Evolutionary conservation across 495 filamentous ascomycete genomes (phyloP).

Genomic region (Penicillium salamii): DNA sequence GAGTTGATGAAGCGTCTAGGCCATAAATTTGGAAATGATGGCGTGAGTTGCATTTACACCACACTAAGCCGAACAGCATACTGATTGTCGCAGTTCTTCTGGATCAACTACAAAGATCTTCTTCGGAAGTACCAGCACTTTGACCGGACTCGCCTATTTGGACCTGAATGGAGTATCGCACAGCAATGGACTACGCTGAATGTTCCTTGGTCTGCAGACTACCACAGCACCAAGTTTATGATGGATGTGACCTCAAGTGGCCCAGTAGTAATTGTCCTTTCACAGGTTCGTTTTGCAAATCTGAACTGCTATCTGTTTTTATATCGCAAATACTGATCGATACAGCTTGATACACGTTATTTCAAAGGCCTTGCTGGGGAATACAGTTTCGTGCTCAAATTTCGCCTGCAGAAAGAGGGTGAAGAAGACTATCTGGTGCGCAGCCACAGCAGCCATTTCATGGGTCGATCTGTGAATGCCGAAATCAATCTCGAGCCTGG

Average conservation of each 20-base stretch:
- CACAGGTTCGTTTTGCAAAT: slow-evolving; percentile 46
- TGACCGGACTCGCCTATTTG: slow-evolving; percentile 86
- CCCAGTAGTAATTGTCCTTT: slow-evolving; percentile 75
- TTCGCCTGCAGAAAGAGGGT: slow-evolving; percentile 77
- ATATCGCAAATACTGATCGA: slow-evolving; percentile 11
- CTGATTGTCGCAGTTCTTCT: slow-evolving; percentile 50
- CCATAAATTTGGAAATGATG: slow-evolving; percentile 88
- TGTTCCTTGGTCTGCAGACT: slow-evolving; percentile 83
- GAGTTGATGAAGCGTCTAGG: slow-evolving; percentile 78
- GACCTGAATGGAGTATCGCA: slow-evolving; percentile 75
- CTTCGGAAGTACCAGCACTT: slow-evolving; percentile 79
- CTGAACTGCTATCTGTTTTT: neutral
- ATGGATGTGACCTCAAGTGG: slow-evolving; percentile 64
- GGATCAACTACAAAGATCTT: slow-evolving; percentile 77
- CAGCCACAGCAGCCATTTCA: slow-evolving; percentile 65
- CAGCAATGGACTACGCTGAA: slow-evolving; percentile 82
- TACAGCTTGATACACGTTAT: slow-evolving; percentile 74
- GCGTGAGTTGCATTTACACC: no score
- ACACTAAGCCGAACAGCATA: neutral
- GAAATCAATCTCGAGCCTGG: slow-evolving; percentile 82
- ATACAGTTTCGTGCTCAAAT: slow-evolving; percentile 74
- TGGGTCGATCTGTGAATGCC: slow-evolving; percentile 74
- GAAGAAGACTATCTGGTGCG: slow-evolving; percentile 85
- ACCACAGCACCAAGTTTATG: slow-evolving; percentile 78
- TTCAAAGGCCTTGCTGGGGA: slow-evolving; percentile 81